A percentile compares a stretch with the other conserved stretches of the same genome.
phyloP scores from a whole-genome alignment of 192 early-diverging fungal species.

The Phycomyces nitens region DNA sequence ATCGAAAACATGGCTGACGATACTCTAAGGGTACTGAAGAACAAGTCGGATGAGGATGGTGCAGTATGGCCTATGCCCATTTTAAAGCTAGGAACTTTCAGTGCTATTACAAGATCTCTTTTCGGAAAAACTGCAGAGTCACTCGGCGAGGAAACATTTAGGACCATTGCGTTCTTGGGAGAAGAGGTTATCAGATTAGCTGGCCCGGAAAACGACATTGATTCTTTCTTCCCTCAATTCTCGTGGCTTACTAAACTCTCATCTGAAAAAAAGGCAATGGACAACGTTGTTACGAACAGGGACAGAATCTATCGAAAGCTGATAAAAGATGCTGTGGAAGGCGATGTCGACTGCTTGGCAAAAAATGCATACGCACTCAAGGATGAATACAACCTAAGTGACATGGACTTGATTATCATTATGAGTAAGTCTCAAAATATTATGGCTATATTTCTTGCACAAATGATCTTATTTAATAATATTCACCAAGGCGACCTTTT shows the following conservation, averaged over 20 bases:
- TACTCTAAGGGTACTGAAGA: no score
- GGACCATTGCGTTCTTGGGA: background rate
- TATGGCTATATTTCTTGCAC: background rate
- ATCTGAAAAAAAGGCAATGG: background rate
- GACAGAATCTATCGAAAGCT: background rate
- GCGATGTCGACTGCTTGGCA: background rate
- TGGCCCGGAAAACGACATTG: background rate
- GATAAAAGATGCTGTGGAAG: background rate
- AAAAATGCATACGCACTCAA: background rate
- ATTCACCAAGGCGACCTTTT: constrained; percentile 4
- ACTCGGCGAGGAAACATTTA: background rate
- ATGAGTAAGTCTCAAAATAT: background rate
- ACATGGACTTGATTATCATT: background rate
- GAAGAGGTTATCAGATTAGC: background rate
- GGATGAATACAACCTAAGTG: background rate
- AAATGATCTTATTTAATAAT: background rate
- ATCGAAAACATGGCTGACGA: no score
- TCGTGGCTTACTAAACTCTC: background rate
- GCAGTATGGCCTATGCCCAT: no score
- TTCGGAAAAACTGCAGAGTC: background rate
- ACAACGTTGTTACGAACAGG: background rate
- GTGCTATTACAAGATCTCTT: no score
- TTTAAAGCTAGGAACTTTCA: no score
- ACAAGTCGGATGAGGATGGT: no score
- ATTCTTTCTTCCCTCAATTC: background rate